Evolutionary conservation across 371 early-diverging fungal species (phyloP).

Genomic region (Mucor velutinosus): DNA sequence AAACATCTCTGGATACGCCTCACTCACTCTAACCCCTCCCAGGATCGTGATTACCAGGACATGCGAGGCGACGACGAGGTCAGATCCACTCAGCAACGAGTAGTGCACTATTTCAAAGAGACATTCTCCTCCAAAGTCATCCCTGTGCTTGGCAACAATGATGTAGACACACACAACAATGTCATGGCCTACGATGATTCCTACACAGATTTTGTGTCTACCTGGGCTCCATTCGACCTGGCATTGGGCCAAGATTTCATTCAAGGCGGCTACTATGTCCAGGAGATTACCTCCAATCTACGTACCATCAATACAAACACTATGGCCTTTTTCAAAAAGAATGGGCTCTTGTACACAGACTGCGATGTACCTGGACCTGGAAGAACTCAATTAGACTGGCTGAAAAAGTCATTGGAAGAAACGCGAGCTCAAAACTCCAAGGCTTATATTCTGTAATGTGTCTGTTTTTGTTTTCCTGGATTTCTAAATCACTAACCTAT

Average conservation of each 20-base stretch:
- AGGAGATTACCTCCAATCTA: constrained; percentile 15
- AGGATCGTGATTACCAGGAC: constrained; percentile 5
- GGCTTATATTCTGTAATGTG: constrained; percentile 25
- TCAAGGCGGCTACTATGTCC: constrained; percentile 28
- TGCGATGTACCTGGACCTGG: constrained; percentile 30
- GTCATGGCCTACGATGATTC: constrained; percentile 8
- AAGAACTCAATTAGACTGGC: constrained; percentile 34
- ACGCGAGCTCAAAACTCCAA: background rate
- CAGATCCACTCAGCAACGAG: constrained; percentile 22
- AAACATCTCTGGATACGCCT: no score
- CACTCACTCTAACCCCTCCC: no score
- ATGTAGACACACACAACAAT: constrained; percentile 19
- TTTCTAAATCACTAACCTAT: background rate
- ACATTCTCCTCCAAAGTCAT: constrained; percentile 32
- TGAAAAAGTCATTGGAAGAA: constrained; percentile 18
- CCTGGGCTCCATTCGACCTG: constrained; percentile 27
- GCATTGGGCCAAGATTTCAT: constrained; percentile 20
- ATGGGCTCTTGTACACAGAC: constrained; percentile 19
- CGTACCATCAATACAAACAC: constrained; percentile 23
- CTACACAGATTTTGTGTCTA: constrained; percentile 9
- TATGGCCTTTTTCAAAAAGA: constrained; percentile 28
- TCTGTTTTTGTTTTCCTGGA: constrained; percentile 1
- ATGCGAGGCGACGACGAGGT: constrained; percentile 26
- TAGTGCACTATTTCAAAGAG: constrained; percentile 25
- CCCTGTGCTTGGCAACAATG: constrained; percentile 48